These are phyloP conservation scores for Nevesoporus exiguus DNA, from an alignment of 768 basidiomycete species.

Conservation along the genomic window DNA sequence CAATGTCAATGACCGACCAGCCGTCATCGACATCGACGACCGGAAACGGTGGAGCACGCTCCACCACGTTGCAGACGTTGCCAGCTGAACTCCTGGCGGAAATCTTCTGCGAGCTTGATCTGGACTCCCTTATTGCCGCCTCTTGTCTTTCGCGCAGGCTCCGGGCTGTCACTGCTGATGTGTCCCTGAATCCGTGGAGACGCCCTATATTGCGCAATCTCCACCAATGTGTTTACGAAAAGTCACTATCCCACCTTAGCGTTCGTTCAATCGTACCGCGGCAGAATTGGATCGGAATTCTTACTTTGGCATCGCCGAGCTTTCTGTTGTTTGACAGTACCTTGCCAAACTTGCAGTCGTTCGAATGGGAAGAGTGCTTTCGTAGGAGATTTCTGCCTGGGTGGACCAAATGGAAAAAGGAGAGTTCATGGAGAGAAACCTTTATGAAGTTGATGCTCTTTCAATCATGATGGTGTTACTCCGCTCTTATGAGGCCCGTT, in stretches of 20 bases:
- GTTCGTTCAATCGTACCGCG: constrained; percentile 63
- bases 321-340: constrained; percentile 69
- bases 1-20: neutral
- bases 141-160: constrained; percentile 62
- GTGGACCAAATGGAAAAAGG: constrained; percentile 70
- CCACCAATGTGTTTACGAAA: constrained; percentile 43
- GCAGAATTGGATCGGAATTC: constrained; percentile 77
- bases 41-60: neutral
- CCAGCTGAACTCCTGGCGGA: constrained; percentile 78
- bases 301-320: constrained; percentile 55
- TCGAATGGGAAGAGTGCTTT: constrained; percentile 77
- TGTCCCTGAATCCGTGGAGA: constrained; percentile 73
- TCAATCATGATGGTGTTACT: neutral
- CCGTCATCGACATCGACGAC: neutral
- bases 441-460: constrained; percentile 56
- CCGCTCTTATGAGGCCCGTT: constrained; percentile 9
- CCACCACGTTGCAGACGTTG: constrained; percentile 41
- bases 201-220: constrained; percentile 63
- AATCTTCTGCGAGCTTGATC: constrained; percentile 65
- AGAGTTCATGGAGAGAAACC: constrained; percentile 57
- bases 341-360: constrained; percentile 59
- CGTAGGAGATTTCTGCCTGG: constrained; percentile 68
- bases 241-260: constrained; percentile 54
- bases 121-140: constrained; percentile 53
- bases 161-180: constrained; percentile 55